Percentiles rank a stretch among this genome's conserved stretches.
Evolutionary conservation across 163 green algal genomes (phyloP).

Genomic region (Scenedesmus sp.): DNA sequence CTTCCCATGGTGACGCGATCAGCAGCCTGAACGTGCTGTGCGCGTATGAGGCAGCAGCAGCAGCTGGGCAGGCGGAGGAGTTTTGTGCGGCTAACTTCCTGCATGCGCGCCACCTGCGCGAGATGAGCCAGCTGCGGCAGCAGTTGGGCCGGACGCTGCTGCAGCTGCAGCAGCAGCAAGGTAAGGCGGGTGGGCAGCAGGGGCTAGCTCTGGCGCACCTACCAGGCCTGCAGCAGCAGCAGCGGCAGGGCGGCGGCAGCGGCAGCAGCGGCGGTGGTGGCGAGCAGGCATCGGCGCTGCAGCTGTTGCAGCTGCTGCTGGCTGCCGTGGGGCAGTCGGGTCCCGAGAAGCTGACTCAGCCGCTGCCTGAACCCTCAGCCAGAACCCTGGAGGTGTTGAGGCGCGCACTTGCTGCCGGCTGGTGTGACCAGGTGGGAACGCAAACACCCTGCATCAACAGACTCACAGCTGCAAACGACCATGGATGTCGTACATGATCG

Average conservation of each 20-base stretch:
- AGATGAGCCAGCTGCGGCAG: conserved; percentile 84
- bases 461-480: too few relatives aligned
- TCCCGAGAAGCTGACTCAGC: background rate
- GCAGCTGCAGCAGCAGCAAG: conserved; percentile 38
- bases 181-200: conserved; percentile 26
- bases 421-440: conserved; percentile 86
- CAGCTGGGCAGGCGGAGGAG: conserved; percentile 46
- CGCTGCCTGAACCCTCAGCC: conserved; percentile 13
- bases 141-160: conserved; percentile 79
- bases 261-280: background rate
- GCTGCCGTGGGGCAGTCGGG: conserved; percentile 6
- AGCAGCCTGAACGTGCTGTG: conserved; percentile 81
- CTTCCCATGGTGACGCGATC: conserved; percentile 79
- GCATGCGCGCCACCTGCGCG: conserved; percentile 83
- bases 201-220: background rate
- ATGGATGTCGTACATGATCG: too few relatives aligned
- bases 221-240: conserved; percentile 44
- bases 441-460: too few relatives aligned
- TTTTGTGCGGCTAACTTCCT: conserved; percentile 82
- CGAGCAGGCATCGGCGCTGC: conserved; percentile 11
- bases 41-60: conserved; percentile 78
- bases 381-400: conserved; percentile 64
- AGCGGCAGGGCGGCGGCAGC: background rate
- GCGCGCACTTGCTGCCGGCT: conserved; percentile 87
- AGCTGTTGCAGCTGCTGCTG: conserved; percentile 47